Base-by-base conservation (phyloP, 2,329 filamentous ascomycete species). In the Alternaria arbusti region DNA sequence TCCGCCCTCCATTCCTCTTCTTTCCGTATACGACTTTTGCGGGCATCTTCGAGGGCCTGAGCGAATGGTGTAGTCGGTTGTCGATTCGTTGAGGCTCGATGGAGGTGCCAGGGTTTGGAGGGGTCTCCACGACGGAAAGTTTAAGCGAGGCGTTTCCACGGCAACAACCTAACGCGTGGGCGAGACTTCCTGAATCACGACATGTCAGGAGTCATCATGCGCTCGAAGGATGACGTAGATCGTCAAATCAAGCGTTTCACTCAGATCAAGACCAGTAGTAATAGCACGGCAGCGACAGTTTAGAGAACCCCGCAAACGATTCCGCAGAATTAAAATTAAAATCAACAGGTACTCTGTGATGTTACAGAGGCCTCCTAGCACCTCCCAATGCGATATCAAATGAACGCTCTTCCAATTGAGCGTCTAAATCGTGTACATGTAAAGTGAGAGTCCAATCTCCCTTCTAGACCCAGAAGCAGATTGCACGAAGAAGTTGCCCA, bases 1-100 rank as follows among this genome's bases (percentile, higher is more conserved):
- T 55, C 57, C 76, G 77, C 4, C 73, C 54, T 7, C 79, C 79
- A 5, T 57, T 67, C 20, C 59, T 64, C 43, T 65, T 70, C 57
- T 69, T 74, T 25, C 71, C 71, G 51, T 74, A 74, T 3, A 74
- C 66, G 7, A 74, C 63, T 61, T 70, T 74, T 40, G 64, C 65
- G 4, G 70, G 69, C 70, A 74, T 74, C 20, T n/a, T 49, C 52
- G 63, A 20, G 58, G 44, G 49, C 30, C 40, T 57, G 58, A 65
- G 52, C 43, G 61, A 60, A 47, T 20, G 55, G 26, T 56, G 32
- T 15, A 22, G 47, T 36, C 26, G 36, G 45, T 36, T 30, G 49
- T 44, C 49, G 44, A 28, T 63, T 22, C 40, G 66, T 57, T 50
- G 50, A 45, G 26, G 45, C 44, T 55, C 32, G 45, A 13, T 46